A percentile compares a stretch with the other conserved stretches of the same genome.
These are phyloP conservation scores for Penicillium steckii DNA, from an alignment of 495 filamentous ascomycete genomes.

Conservation along the genomic window DNA sequence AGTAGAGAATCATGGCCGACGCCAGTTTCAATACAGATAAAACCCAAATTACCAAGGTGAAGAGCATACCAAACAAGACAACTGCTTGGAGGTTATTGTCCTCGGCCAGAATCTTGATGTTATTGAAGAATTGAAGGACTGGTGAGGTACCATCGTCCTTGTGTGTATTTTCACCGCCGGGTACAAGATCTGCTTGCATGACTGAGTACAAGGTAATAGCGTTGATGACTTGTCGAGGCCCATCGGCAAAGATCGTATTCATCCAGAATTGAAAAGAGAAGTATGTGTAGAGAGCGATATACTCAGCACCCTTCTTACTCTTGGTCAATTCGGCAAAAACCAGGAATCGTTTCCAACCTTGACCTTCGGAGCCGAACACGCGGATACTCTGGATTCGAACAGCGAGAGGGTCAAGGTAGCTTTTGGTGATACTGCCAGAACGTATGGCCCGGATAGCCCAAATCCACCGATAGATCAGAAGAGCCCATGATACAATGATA, in stretches of 20 bases:
- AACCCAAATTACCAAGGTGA: conserved; percentile 87
- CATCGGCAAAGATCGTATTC: conserved; percentile 82
- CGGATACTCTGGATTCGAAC: conserved; percentile 79
- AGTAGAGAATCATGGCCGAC: conserved; percentile 70
- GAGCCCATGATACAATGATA: conserved; percentile 81
- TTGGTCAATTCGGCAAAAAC: conserved; percentile 93
- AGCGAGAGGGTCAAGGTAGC: conserved; percentile 84
- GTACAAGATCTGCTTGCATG: conserved; percentile 64
- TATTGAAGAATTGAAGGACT: conserved; percentile 68
- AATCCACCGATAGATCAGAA: conserved; percentile 73
- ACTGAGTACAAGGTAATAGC: conserved; percentile 84
- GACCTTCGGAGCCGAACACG: conserved; percentile 53
- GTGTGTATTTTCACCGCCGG: conserved; percentile 50
- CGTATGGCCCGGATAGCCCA: conserved; percentile 76
- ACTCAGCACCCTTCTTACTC: conserved; percentile 86
- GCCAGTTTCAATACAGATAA: conserved; percentile 74
- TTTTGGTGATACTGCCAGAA: conserved; percentile 82
- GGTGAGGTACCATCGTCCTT: conserved; percentile 49
- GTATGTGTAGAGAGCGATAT: conserved; percentile 88
- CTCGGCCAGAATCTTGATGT: conserved; percentile 66
- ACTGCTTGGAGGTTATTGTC: conserved; percentile 73
- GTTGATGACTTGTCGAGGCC: conserved; percentile 87
- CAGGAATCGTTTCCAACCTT: conserved; percentile 81
- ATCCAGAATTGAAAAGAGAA: conserved; percentile 95
- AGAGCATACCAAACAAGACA: conserved; percentile 84